Percentiles rank a stretch among this genome's conserved stretches.
These are phyloP conservation scores for Chernovozyma sophiae-reginae DNA, from an alignment of 1,139 yeast species.

Conservation along the genomic window DNA sequence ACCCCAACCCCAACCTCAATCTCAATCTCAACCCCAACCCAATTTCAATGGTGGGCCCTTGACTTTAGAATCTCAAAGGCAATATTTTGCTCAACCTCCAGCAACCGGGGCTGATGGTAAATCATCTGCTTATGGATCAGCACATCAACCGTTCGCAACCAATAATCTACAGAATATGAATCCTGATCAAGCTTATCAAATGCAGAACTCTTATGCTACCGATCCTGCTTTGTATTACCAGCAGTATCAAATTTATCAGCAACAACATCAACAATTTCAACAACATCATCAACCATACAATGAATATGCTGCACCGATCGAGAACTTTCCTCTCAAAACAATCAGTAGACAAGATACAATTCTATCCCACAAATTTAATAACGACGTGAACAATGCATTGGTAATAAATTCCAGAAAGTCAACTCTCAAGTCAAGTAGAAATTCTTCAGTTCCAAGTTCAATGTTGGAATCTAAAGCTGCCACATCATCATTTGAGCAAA, in stretches of 20 bases:
- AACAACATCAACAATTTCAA: background rate
- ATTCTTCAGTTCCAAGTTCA: constrained; percentile 32
- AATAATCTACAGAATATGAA: background rate
- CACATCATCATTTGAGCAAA: background rate
- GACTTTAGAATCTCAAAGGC: constrained; percentile 3
- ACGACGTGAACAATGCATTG: background rate
- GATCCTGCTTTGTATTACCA: background rate
- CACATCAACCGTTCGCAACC: too few relatives aligned
- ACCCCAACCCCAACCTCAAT: too few relatives aligned
- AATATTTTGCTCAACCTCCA: constrained; percentile 5
- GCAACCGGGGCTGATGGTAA: too few relatives aligned
- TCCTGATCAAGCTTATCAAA: background rate
- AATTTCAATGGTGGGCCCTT: background rate
- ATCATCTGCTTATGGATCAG: too few relatives aligned
- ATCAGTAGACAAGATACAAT: background rate
- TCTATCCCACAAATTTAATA: background rate
- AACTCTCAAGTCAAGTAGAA: constrained; percentile 33
- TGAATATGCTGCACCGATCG: background rate
- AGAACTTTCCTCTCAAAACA: background rate
- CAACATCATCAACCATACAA: background rate
- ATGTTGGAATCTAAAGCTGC: background rate
- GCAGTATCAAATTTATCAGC: too few relatives aligned
- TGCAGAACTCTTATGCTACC: background rate
- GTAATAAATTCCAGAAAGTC: constrained; percentile 24
- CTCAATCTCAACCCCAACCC: background rate